A percentile compares a stretch with the other conserved stretches of the same genome.
Evolutionary conservation across 2,329 filamentous ascomycete species (phyloP).

Genomic region (Colletotrichum endophyticum): DNA sequence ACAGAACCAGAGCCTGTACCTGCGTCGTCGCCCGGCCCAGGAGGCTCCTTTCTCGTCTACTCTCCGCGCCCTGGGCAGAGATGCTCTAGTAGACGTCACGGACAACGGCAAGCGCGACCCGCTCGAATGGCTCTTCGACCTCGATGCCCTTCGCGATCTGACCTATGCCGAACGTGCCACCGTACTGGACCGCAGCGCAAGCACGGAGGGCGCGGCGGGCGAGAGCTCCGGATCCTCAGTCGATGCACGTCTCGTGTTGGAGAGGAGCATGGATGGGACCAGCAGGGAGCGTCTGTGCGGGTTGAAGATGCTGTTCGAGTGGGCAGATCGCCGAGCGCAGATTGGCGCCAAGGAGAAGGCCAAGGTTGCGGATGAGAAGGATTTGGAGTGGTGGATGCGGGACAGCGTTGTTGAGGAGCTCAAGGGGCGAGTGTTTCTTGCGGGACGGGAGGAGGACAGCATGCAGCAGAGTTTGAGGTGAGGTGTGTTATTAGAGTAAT

Average conservation of each 20-base stretch:
- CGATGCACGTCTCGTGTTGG: slow-evolving; percentile 75
- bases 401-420: slow-evolving; percentile 60
- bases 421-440: slow-evolving; percentile 61
- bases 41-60: slow-evolving; percentile 77
- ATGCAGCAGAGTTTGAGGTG: neutral
- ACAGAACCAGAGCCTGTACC: slow-evolving; percentile 73
- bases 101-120: slow-evolving; percentile 43
- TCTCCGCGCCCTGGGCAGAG: slow-evolving; percentile 70
- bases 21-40: slow-evolving; percentile 72
- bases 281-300: slow-evolving; percentile 49
- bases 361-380: slow-evolving; percentile 26
- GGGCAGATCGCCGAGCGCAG: slow-evolving; percentile 51
- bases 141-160: slow-evolving; percentile 58
- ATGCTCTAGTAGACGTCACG: slow-evolving; percentile 27
- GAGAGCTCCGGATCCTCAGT: slow-evolving; percentile 52
- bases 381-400: slow-evolving; percentile 57
- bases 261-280: slow-evolving; percentile 49
- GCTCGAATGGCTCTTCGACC: slow-evolving; percentile 77
- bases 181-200: slow-evolving; percentile 58
- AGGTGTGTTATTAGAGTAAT: neutral
- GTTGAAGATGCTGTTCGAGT: slow-evolving; percentile 59
- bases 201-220: slow-evolving; percentile 52
- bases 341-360: slow-evolving; percentile 27
- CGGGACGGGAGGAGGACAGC: slow-evolving; percentile 26
- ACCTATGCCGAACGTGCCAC: slow-evolving; percentile 71